Percentiles rank a stretch among this genome's conserved stretches.
phyloP scores from a whole-genome alignment of 805 yeast genomes.

The Vanderwaltozyma verrucispora region DNA sequence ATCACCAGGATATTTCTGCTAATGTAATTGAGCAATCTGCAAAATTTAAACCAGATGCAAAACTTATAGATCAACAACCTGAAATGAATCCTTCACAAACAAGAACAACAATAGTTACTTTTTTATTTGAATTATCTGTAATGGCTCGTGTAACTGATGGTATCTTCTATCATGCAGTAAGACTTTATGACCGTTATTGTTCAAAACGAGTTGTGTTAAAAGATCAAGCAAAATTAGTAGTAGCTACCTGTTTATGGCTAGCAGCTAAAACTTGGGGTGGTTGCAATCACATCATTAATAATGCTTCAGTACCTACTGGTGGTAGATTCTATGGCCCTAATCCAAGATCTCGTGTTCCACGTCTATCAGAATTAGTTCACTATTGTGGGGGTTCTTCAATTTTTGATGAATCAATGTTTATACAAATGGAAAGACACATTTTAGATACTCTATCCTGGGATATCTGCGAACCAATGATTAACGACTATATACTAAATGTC shows the following conservation, averaged over 20 bases:
- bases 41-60: conserved; percentile 39
- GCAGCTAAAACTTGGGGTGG: conserved; percentile 74
- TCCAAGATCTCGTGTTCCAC: conserved; percentile 61
- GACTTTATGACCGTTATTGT: conserved; percentile 81
- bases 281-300: conserved; percentile 52
- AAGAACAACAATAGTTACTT: conserved; percentile 67
- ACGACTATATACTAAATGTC: conserved; percentile 34
- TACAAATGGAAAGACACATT: conserved; percentile 69
- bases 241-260: conserved; percentile 86
- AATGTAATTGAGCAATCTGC: conserved; percentile 29
- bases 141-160: conserved; percentile 55
- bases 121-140: conserved; percentile 58
- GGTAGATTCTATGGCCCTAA: conserved; percentile 58
- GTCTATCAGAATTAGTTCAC: conserved; percentile 55
- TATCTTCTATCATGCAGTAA: conserved; percentile 55
- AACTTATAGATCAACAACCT: conserved; percentile 76
- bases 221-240: conserved; percentile 81
- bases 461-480: conserved; percentile 49
- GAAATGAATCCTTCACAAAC: conserved; percentile 59
- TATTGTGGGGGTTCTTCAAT: conserved; percentile 54
- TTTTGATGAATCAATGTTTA: conserved; percentile 46
- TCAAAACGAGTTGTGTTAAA: conserved; percentile 72
- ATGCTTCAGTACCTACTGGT: conserved; percentile 38
- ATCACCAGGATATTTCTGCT: conserved; percentile 38
- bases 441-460: conserved; percentile 62